Percentiles rank a stretch among this genome's conserved stretches.
Conservation (phyloP, 1,139 yeast genomes). For the Yamadazyma atlantica region DNA sequence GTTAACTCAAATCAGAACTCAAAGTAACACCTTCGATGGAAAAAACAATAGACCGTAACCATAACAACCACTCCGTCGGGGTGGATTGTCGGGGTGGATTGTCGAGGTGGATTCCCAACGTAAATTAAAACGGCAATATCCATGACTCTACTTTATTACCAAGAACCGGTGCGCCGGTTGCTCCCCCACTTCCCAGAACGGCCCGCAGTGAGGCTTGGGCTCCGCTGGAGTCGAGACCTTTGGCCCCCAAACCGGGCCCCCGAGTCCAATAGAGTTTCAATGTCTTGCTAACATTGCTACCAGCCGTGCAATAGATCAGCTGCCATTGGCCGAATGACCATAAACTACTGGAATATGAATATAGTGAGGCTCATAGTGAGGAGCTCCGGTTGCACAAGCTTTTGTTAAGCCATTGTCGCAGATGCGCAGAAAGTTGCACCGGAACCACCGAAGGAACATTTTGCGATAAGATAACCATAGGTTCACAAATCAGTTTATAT, state of each 20-base stretch:
- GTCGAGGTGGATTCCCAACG: too few species aligned
- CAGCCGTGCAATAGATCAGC: too few species aligned
- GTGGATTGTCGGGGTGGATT: too few species aligned
- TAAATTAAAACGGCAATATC: background rate
- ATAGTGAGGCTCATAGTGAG: background rate
- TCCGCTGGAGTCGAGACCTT: background rate
- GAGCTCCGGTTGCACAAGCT: background rate
- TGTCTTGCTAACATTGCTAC: background rate
- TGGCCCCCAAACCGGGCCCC: background rate
- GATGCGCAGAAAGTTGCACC: background rate
- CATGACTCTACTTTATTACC: background rate
- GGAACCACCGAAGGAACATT: slow-evolving; percentile 1
- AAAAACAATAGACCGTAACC: too few species aligned
- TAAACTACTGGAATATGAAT: too few species aligned
- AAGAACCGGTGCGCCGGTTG: background rate
- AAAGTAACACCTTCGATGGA: too few species aligned
- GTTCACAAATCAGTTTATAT: too few species aligned
- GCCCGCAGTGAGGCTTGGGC: background rate
- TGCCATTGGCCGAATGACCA: background rate
- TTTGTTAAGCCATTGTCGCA: too few species aligned
- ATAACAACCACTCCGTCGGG: too few species aligned
- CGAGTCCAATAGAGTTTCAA: too few species aligned
- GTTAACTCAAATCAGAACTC: too few species aligned
- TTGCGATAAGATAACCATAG: background rate
- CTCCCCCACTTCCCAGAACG: background rate